Conservation (phyloP, 129 eudicot genomes). For the Glebionis coronaria region DNA sequence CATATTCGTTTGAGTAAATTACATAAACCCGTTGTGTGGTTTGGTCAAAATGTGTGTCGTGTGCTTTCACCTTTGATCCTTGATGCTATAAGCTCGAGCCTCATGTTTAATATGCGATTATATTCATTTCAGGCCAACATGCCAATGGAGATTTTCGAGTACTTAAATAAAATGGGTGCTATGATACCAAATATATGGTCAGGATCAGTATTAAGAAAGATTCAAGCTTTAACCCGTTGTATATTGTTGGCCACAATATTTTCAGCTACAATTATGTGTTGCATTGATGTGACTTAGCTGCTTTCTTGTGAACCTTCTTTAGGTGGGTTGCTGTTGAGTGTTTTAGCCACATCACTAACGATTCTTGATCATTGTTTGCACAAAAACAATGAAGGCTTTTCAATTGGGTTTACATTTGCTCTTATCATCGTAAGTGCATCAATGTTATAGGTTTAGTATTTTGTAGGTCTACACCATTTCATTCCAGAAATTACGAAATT, state of each 20-base stretch:
- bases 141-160: conserved; percentile 98
- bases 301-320: conserved; percentile 21
- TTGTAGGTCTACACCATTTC: too few relatives aligned
- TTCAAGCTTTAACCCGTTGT: conserved; percentile 99
- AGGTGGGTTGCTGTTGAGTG: conserved; percentile 81
- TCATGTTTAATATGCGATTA: not conserved
- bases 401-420: conserved; percentile 90
- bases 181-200: conserved; percentile 93
- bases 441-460: not conserved
- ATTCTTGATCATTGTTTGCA: conserved; percentile 88
- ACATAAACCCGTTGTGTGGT: too few relatives aligned
- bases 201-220: conserved; percentile 83
- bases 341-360: conserved; percentile 78
- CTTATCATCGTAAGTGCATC: conserved; percentile 81
- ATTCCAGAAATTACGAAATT: too few relatives aligned
- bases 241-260: conserved; percentile 14
- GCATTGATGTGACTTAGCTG: not conserved
- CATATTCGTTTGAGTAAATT: not conserved
- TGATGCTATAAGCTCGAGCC: too few relatives aligned
- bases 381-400: conserved; percentile 71
- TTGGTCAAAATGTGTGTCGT: not conserved
- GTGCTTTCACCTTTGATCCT: too few relatives aligned
- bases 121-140: conserved; percentile 78
- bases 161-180: conserved; percentile 95
- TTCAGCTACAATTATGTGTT: not conserved